Evolutionary conservation across 2,329 filamentous ascomycete genomes (phyloP), one percentile per base, ranked within the genome.

Genomic region (Hypoxylon sp.): DNA sequence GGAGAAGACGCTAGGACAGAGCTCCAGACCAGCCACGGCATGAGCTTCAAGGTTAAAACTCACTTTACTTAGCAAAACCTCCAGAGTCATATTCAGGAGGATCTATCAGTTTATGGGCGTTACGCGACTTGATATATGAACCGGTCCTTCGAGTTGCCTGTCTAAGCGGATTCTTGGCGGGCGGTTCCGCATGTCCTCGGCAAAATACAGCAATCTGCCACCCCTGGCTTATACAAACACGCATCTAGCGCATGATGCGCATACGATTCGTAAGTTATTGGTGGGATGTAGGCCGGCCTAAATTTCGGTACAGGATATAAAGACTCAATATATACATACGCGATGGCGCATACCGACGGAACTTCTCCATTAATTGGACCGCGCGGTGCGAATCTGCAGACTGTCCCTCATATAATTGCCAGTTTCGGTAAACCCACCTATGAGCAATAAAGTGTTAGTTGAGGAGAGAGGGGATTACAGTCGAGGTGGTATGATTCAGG

Each of bases 121-220:
- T 44, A 20, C 5, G 59, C 60, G 50, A 30, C 50, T 54, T 56
- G 51, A 68, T 35, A 62, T 65, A 68, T 70, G 40, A 62, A 61
- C 20, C 20, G 20, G n/a, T 2, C 4, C 3, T 22, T 51, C 14
- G 30, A 58, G 42, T 60, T 44, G n/a, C 53, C 50, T 30, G 40
- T 65, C 27, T 10, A n/a, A 51, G 40, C n/a, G 22, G 27, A n/a
- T 37, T 50, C 64, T 71, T 64, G 55, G 62, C 68, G 66, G 69
- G 40, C 13, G 35, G 42, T 51, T 53, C 66, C 62, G 59, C 58
- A 61, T 54, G 51, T 57, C 62, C 69, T 69, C 69, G 69, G 69
- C 62, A 71, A 71, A 70, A 64, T 71, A 64, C 37, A 56, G 30
- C 55, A 50, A 60, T 48, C 20, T 56, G 10, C 10, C 40, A 22